phyloP scores from a whole-genome alignment of 345 rosid species.

The Rhodamnia argentea region DNA sequence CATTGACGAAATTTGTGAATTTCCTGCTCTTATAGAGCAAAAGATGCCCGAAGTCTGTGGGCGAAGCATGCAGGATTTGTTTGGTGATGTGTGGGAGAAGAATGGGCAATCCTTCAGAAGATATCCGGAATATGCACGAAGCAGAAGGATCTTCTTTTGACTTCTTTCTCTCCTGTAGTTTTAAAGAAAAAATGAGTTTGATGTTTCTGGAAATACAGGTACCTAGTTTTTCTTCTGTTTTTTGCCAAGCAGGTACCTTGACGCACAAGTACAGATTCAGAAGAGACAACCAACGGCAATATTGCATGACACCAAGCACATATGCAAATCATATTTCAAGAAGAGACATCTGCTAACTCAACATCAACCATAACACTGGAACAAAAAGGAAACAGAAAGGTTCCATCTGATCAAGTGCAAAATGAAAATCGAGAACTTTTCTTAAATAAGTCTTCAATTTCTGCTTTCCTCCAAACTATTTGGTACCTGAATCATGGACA shows the following conservation, averaged over 20 bases:
- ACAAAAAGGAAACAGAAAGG: neutral
- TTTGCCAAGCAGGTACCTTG: neutral
- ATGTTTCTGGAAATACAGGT: neutral
- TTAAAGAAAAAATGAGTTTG: neutral
- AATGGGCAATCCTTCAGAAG: constrained; percentile 86
- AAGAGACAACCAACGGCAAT: neutral
- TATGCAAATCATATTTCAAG: neutral
- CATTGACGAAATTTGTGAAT: constrained; percentile 49
- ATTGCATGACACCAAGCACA: neutral
- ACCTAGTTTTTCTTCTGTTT: neutral
- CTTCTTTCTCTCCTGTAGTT: constrained; percentile 69
- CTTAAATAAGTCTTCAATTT: neutral
- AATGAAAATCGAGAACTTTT: neutral
- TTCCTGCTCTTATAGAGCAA: constrained; percentile 69
- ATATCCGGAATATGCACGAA: constrained; percentile 74
- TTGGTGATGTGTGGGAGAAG: constrained; percentile 81
- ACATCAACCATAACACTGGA: neutral
- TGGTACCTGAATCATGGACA: neutral
- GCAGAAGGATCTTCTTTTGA: constrained; percentile 62
- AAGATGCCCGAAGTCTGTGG: constrained; percentile 68
- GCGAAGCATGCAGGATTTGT: constrained; percentile 60
- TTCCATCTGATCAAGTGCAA: neutral
- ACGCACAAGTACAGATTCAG: neutral
- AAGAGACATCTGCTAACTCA: neutral
- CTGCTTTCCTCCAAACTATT: neutral